Evolutionary conservation across 2,329 filamentous ascomycete genomes (phyloP), one percentile per base, ranked within the genome.

Genomic region (Talaromyces rugulosus): DNA sequence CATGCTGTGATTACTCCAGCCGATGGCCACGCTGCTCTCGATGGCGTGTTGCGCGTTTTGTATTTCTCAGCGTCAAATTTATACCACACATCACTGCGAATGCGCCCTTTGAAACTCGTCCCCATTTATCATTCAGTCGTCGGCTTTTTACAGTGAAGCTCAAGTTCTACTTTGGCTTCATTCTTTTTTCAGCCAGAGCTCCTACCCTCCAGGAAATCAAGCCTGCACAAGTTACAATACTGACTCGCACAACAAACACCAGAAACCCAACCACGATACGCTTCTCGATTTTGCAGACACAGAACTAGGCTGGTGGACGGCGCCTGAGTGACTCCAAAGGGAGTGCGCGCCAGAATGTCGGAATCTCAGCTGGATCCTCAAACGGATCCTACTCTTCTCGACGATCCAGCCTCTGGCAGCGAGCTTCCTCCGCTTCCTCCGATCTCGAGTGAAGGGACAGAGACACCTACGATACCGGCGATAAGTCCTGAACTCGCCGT

Each of bases 371-470:
- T 57, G 31, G 52, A 47, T 47, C 44, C 44, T 27, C 44, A 18
- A 47, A 47, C 16, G 18, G 44, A 47, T 47, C 9, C 44, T 18
- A 27, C 44, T 27, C 44, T 7, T 47, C 18, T 47, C 23, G 23
- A 47, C 44, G 44, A 47, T 27, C 30, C 58, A 28, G 18, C 34
- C 31, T 40, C 31, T 50, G 54, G 42, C n/a, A 53, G 18, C n/a
- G 33, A 33, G 33, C 55, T 51, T 50, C 53, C 56, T 56, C 61
- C 61, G 28, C 57, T 60, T 5, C 58, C 62, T 6, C 53, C 58
- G 18, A 61, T 63, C 28, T 63, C 56, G 31, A 60, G 53, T 28
- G 62, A 63, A 11, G 54, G 40, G n/a, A 59, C 50, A 28, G 61
- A 53, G 12, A 57, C 30, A 7, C 23, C 33, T 28, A 59, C 56